phyloP scores from a whole-genome alignment of 2,329 filamentous ascomycete species.

The Keithomyces neogunnii region DNA sequence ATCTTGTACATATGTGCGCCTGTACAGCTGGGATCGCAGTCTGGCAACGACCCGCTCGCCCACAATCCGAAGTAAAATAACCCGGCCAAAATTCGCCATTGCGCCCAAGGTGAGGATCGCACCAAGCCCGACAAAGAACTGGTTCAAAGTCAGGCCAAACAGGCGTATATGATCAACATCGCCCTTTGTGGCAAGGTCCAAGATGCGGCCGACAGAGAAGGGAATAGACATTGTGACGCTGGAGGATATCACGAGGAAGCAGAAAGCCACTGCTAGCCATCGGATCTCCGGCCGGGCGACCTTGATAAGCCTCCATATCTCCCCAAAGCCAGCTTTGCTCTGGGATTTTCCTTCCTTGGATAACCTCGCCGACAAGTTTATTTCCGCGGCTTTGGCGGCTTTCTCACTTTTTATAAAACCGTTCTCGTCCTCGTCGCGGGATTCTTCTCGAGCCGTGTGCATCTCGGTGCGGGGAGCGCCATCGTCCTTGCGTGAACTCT shows the following conservation, averaged over 20 bases:
- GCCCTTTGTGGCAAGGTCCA: constrained; percentile 80
- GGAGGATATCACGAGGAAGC: constrained; percentile 81
- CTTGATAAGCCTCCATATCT: constrained; percentile 80
- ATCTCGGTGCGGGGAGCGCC: constrained; percentile 26
- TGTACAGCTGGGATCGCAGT: constrained; percentile 81
- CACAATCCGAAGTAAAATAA: constrained; percentile 86
- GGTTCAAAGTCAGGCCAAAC: constrained; percentile 75
- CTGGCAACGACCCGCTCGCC: constrained; percentile 91
- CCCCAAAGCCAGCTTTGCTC: constrained; percentile 54
- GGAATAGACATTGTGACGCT: constrained; percentile 93
- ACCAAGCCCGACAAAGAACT: constrained; percentile 80
- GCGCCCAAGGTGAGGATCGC: constrained; percentile 75
- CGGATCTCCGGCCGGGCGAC: constrained; percentile 80
- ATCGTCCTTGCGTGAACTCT: constrained; percentile 19
- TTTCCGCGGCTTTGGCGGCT: constrained; percentile 75
- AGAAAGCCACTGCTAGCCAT: constrained; percentile 70
- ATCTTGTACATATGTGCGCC: constrained; percentile 90
- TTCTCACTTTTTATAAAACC: constrained; percentile 65
- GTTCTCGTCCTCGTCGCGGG: constrained; percentile 23
- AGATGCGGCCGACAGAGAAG: constrained; percentile 90
- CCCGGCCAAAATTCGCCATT: constrained; percentile 84
- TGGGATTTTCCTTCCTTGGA: constrained; percentile 67
- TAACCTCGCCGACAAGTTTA: constrained; percentile 81
- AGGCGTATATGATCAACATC: constrained; percentile 58
- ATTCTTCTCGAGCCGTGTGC: constrained; percentile 18